phyloP scores from a whole-genome alignment of 768 basidiomycete species.

The Boletus coccyginus region DNA sequence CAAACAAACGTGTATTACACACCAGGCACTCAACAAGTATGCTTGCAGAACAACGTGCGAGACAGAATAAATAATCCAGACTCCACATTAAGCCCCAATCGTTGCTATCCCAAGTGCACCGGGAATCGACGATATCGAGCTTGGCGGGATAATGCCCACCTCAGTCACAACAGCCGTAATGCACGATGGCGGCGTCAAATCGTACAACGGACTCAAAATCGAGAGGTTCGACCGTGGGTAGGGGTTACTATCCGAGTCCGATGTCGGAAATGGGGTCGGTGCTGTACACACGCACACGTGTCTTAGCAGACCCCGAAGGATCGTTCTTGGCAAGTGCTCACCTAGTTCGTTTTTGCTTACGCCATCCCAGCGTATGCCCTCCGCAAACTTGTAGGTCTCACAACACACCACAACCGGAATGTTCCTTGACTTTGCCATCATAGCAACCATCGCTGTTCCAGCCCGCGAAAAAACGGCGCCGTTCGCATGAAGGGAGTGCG shows the following conservation, averaged over 20 bases:
- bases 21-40: no score
- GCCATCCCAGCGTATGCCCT: constrained; percentile 87
- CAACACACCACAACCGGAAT: constrained; percentile 96
- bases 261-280: constrained; percentile 24
- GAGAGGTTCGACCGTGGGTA: constrained; percentile 50
- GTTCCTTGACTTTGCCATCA: constrained; percentile 79
- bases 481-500: constrained; percentile 92
- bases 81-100: constrained; percentile 19
- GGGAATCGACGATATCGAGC: constrained; percentile 82
- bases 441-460: constrained; percentile 93
- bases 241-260: constrained; percentile 1
- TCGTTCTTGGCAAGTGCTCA: constrained; percentile 30
- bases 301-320: neutral
- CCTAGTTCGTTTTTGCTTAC: constrained; percentile 97
- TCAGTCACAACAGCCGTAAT: constrained; percentile 98
- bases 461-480: constrained; percentile 92
- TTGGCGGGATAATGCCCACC: constrained; percentile 92
- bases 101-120: constrained; percentile 48
- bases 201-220: constrained; percentile 85
- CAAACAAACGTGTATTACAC: constrained; percentile 17
- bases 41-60: neutral
- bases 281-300: constrained; percentile 15
- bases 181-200: constrained; percentile 86
- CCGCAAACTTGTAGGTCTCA: constrained; percentile 98
- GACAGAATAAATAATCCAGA: constrained; percentile 5